Conservation (phyloP, 345 rosid species). For the Populus ilicifolia region DNA sequence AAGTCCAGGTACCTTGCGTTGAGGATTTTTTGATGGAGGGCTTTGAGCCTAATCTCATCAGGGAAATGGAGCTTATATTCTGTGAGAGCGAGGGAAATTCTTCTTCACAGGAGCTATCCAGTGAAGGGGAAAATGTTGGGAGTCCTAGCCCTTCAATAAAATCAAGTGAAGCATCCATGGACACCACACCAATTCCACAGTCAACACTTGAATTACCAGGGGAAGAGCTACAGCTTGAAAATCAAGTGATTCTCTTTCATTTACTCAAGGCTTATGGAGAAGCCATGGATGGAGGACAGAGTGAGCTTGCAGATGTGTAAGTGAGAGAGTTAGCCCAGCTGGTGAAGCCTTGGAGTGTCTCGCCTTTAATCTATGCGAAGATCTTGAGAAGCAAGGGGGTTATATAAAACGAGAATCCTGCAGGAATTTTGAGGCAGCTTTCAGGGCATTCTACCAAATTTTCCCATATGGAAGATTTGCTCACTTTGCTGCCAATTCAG, state of each 20-base stretch:
- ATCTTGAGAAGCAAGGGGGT: slow-evolving; percentile 16
- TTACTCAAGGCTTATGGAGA: slow-evolving; percentile 43
- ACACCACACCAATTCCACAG: neutral
- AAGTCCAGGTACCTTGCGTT: slow-evolving; percentile 1
- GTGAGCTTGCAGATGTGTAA: slow-evolving; percentile 34
- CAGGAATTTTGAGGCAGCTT: slow-evolving; percentile 39
- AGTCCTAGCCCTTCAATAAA: slow-evolving; percentile 36
- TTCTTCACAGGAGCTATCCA: neutral
- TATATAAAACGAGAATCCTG: slow-evolving; percentile 34
- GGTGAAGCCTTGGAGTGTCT: slow-evolving; percentile 42
- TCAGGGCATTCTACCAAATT: slow-evolving; percentile 39
- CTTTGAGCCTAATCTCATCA: slow-evolving; percentile 15
- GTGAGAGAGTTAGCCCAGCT: slow-evolving; percentile 37
- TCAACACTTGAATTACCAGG: slow-evolving; percentile 21
- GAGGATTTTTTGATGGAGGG: slow-evolving; percentile 25
- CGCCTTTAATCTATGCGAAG: slow-evolving; percentile 38
- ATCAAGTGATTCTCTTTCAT: slow-evolving; percentile 26
- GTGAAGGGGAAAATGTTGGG: slow-evolving; percentile 16
- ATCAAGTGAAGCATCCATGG: slow-evolving; percentile 27
- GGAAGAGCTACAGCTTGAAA: slow-evolving; percentile 27
- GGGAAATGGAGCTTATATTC: slow-evolving; percentile 9
- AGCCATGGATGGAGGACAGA: slow-evolving; percentile 32
- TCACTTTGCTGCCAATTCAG: slow-evolving; percentile 48
- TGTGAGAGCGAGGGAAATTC: slow-evolving; percentile 21
- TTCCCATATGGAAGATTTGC: slow-evolving; percentile 51